These are phyloP conservation scores for Blyttiomyces sp. DNA, from an alignment of 371 early-diverging fungal species.

Conservation along the genomic window DNA sequence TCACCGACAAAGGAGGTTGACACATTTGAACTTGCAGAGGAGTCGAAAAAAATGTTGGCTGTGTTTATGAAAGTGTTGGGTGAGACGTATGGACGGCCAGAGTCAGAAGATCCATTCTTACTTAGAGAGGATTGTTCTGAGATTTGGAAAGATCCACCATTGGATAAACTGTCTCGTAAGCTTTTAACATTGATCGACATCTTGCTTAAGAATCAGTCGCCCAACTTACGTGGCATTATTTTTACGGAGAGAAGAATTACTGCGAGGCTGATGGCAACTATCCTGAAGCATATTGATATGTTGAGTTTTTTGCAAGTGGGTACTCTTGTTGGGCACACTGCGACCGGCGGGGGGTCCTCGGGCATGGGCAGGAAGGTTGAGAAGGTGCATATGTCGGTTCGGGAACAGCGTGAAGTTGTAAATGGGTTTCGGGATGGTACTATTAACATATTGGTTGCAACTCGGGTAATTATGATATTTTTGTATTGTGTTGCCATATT, in stretches of 20 bases:
- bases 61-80: no score
- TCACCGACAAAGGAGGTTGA: no score
- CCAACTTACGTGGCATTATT: conserved; percentile 77
- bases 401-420: conserved; percentile 65
- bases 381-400: conserved; percentile 52
- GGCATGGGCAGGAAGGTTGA: background rate
- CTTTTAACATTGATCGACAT: conserved; percentile 4
- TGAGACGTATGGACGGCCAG: no score
- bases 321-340: conserved; percentile 70
- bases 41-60: no score
- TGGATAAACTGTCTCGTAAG: conserved; percentile 12
- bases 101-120: no score
- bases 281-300: conserved; percentile 50
- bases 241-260: conserved; percentile 76
- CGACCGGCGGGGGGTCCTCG: background rate
- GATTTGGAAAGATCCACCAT: no score
- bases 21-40: no score
- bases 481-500: background rate
- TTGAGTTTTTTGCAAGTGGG: conserved; percentile 48
- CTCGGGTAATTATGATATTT: conserved; percentile 20
- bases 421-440: conserved; percentile 65
- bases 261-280: conserved; percentile 57
- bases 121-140: no score
- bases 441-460: conserved; percentile 43
- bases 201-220: conserved; percentile 1